Percentiles rank a stretch among this genome's conserved stretches.
phyloP scores from a whole-genome alignment of 345 rosid genomes.

The Populus davidiana region DNA sequence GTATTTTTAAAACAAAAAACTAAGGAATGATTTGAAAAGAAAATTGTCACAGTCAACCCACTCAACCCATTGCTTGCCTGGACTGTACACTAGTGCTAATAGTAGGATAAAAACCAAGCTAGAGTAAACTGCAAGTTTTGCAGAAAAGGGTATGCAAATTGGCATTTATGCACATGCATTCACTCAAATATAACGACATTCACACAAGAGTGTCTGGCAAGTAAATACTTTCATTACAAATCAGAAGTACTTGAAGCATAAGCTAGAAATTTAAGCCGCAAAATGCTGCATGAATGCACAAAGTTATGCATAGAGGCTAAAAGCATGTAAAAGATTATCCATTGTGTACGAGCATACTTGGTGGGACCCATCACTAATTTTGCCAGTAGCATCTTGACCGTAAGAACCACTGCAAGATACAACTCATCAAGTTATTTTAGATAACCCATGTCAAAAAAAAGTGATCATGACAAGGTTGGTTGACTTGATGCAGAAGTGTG shows the following conservation, averaged over 20 bases:
- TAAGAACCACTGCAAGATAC: slow-evolving; percentile 45
- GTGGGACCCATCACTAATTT: slow-evolving; percentile 39
- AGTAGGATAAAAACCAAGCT: background rate
- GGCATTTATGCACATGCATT: background rate
- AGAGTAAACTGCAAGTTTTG: background rate
- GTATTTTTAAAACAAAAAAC: background rate
- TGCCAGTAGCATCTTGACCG: slow-evolving; percentile 39
- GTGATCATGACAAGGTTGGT: slow-evolving; percentile 5
- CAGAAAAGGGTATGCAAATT: background rate
- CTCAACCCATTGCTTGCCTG: background rate
- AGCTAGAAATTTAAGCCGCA: background rate
- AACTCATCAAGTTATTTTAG: slow-evolving; percentile 18
- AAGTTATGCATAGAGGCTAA: background rate
- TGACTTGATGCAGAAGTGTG: slow-evolving; percentile 2
- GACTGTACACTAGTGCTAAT: background rate
- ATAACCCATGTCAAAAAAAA: background rate
- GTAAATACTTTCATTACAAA: background rate
- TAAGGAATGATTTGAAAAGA: background rate
- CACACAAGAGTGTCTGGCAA: background rate
- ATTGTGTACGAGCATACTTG: slow-evolving; percentile 44
- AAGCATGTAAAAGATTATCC: background rate
- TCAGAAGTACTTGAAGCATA: background rate
- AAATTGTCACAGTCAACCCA: background rate
- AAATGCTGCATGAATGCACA: background rate
- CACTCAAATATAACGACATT: background rate